Conservation (phyloP, 225 moss, liverwort and hornwort species). For the Thuidium tamariscinum region DNA sequence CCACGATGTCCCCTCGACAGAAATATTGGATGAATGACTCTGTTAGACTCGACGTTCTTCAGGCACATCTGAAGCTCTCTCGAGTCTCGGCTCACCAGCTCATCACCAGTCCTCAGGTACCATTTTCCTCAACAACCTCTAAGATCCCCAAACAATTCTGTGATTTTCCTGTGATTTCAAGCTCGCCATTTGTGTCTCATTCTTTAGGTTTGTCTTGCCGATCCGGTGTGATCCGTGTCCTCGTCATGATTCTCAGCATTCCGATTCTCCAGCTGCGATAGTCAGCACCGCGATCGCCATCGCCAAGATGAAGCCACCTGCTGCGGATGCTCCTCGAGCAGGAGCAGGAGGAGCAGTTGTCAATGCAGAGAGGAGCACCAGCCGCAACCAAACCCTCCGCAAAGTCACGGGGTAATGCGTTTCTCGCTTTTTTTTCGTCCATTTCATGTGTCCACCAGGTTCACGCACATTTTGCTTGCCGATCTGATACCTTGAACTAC, state of each 20-base stretch:
- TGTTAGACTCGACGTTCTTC: not conserved
- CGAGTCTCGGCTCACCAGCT: not conserved
- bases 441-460: not conserved
- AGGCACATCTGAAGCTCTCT: not conserved
- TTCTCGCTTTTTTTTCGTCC: not conserved
- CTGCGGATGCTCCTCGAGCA: slow-evolving; percentile 2
- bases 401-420: slow-evolving; percentile 38
- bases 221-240: not conserved
- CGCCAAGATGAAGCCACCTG: slow-evolving; percentile 16
- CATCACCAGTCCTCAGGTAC: not conserved
- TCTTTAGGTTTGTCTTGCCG: not conserved
- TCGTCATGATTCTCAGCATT: not conserved
- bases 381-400: slow-evolving; percentile 45
- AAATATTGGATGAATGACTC: not conserved
- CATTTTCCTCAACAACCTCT: not conserved
- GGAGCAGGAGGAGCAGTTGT: not conserved
- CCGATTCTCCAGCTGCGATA: not conserved
- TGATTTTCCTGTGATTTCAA: not conserved
- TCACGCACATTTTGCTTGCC: not conserved
- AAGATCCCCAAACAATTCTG: too few relatives aligned
- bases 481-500: not conserved
- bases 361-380: slow-evolving; percentile 8
- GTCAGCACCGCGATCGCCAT: not conserved
- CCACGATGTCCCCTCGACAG: not conserved
- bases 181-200: not conserved